Evolutionary conservation across 2,329 filamentous ascomycete species (phyloP), one percentile per base, ranked within the genome.

Genomic region (Phyllosticta citribraziliensis): DNA sequence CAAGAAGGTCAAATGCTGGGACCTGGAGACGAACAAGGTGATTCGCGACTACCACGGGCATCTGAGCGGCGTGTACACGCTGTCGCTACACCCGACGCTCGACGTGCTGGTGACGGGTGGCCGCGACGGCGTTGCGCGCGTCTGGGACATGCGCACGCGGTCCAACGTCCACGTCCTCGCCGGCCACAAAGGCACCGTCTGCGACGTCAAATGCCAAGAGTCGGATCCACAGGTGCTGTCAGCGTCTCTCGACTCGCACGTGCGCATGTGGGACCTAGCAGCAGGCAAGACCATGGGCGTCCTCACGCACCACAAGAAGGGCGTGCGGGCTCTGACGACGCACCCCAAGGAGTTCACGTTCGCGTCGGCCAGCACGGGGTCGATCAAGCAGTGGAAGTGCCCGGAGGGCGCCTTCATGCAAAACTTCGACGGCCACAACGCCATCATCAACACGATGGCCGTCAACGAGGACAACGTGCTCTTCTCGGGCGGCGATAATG

Each of bases 1-100:
- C 74, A 99, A 99, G 79, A 97, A 97, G 92, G 94, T 99, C 64
- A 99, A 99, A 76, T 99, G 94, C 77, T 99, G 94, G 94, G 94
- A 99, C 78, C 78, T 99, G 66, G 94, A 99, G 75, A 97, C 93
- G n/a, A 99, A 99, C 79, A 97, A 97, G 75, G 94, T 99, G 63
- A 97, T 97, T 70, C 85, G 93, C 50, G 91, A 97, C 75, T 99
- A 97, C 74, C 94, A 99, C 73, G 95, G 95, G 19, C 94, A 99
- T 76, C 79, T 99, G 22, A 96, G 90, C 68, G 94, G 94, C 65
- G 94, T 99, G 3, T 99, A 99, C 76, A 92, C 92, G 0, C 80
- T 99, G 5, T 84, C 89, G 2, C 79, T 99, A n/a, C 94, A 99
- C 72, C 94, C 94, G 0, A 96, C 91, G 0, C 82, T 99, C 5